Base-by-base conservation (phyloP, 805 yeast species). In the Saturnispora quitensis region DNA sequence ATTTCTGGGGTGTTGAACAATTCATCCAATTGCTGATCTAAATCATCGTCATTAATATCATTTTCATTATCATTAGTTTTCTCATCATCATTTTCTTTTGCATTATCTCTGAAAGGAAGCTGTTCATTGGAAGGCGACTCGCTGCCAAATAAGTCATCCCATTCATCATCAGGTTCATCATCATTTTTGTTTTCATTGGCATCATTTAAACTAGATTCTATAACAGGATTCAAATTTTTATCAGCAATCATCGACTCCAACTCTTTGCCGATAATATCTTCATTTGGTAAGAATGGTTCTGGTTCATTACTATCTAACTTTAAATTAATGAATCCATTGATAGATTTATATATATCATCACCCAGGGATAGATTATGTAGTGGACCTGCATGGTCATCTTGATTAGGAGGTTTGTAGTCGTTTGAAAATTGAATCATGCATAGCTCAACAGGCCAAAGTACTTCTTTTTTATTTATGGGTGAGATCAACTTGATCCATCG, bases 401-500 rank as follows among this genome's bases (percentile, higher is more conserved):
- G 18, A 25, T 28, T 43, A 2, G 38, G 31, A 18, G 25, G 10
- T 4, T 52, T 45, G 7, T 33, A 38, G 35, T 58, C 64, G 1
- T 56, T 50, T 2, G 65, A 77, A 50, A 73, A 68, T 60, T 86
- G 93, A 4, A 79, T 69, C 52, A 78, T 70, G 59, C 90, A 83
- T 20, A 86, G 67, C 45, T 76, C 78, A 59, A 83, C 67, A 0
- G 95, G 95, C 95, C 95, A 86, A 43, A 80, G 65, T 2, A 86
- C 76, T 51, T 72, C 79, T 59, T 82, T 81, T 27, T 71, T 72
- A 57, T 74, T 15, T 24, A n/a, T 17, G 20, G 45, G 40, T 38
- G 46, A 47, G 68, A 70, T 45, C 82, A 69, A 62, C 77, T 85
- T 24, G 73, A 71, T 12, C 89, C 71, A 2, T 86, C 74, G 10